A percentile compares a stretch with the other conserved stretches of the same genome.
phyloP scores from a whole-genome alignment of 139 green algal species.

The Tetraselmis chui region DNA sequence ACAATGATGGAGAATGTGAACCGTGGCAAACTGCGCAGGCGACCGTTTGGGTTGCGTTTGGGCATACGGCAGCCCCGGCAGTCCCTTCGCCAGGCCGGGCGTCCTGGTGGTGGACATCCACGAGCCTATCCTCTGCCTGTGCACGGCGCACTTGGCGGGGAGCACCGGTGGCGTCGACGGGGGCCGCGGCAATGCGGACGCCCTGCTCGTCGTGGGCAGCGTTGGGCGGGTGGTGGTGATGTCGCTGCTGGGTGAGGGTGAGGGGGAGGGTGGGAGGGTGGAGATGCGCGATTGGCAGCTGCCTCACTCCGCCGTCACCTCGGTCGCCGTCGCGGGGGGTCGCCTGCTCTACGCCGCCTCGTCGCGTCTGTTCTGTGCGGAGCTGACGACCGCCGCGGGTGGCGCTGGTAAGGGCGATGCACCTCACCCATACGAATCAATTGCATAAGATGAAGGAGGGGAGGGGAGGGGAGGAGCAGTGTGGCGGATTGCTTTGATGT shows the following conservation, averaged over 20 bases:
- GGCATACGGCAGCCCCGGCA: neutral
- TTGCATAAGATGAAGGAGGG: too few species aligned
- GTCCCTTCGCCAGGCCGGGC: neutral
- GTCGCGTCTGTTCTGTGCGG: neutral
- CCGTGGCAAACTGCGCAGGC: neutral
- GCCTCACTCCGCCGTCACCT: neutral
- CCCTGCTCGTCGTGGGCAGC: neutral
- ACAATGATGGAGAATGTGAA: too few species aligned
- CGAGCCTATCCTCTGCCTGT: neutral
- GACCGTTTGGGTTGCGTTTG: neutral
- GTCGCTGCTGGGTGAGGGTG: neutral
- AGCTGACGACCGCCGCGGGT: neutral
- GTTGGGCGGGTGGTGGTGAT: neutral
- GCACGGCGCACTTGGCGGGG: neutral
- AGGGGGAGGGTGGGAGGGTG: neutral
- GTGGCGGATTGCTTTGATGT: too few species aligned
- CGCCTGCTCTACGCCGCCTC: neutral
- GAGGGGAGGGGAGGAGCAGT: too few species aligned
- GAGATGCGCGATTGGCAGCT: neutral
- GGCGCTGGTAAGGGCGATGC: too few species aligned
- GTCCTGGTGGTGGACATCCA: neutral
- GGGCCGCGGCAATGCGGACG: neutral
- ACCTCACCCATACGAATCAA: too few species aligned
- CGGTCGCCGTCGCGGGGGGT: neutral
- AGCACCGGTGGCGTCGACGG: neutral